Conservation (phyloP, 345 rosid genomes). For the Odontarrhena argentea region DNA sequence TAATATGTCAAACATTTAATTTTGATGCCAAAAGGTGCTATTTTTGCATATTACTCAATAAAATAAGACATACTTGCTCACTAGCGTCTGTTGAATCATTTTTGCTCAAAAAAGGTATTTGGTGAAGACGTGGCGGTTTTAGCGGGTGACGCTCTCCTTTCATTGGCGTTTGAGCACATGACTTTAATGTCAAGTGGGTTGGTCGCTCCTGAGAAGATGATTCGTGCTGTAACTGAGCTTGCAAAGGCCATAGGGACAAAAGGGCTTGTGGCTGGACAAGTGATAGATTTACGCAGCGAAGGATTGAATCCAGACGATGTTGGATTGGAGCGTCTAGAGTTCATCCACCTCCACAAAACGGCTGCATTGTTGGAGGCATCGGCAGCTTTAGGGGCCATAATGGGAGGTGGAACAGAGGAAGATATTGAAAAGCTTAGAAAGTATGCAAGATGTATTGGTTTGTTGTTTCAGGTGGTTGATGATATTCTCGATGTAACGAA, state of each 20-base stretch:
- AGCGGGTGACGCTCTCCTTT: conserved; percentile 82
- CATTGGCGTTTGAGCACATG: conserved; percentile 74
- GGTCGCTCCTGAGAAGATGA: conserved; percentile 46
- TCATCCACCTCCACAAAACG: conserved; percentile 71
- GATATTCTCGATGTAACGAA: conserved; percentile 44
- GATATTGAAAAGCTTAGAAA: conserved; percentile 66
- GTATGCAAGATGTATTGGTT: conserved; percentile 59
- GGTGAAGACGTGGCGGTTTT: conserved; percentile 83
- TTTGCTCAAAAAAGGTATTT: conserved; percentile 41
- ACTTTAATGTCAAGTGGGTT: conserved; percentile 51
- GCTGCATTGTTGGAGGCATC: conserved; percentile 64
- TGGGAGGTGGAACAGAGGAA: conserved; percentile 62
- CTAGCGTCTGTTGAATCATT: neutral
- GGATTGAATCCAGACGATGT: conserved; percentile 34
- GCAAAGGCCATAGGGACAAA: conserved; percentile 64
- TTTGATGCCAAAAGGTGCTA: too few species aligned
- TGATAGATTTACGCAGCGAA: conserved; percentile 62
- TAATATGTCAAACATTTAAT: too few species aligned
- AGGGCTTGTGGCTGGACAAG: conserved; percentile 66
- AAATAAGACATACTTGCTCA: neutral
- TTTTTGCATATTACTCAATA: too few species aligned
- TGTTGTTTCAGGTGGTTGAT: conserved; percentile 65
- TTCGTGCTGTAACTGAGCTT: conserved; percentile 65
- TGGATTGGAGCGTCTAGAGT: conserved; percentile 38
- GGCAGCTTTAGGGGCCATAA: conserved; percentile 64